Base-by-base conservation (phyloP, 768 basidiomycete species). In the Lyophyllum semitale region DNA sequence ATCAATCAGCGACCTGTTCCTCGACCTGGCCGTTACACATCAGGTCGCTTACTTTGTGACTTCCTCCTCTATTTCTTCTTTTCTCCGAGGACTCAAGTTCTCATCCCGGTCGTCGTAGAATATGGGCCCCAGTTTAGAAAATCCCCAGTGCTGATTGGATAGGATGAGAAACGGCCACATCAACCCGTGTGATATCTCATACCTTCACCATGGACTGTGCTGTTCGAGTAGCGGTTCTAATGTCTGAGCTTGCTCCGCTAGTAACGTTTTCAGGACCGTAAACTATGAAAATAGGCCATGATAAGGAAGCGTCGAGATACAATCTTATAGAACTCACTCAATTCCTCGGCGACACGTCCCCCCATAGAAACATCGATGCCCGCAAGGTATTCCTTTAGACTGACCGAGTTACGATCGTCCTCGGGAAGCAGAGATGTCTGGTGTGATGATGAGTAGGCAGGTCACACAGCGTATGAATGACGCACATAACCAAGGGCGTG, bases 361-460 rank as follows among this genome's bases (percentile, higher is more conserved):
- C 95, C 96, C 81, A 98, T 89, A 29, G 84, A 85, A 22, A 97
- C 95, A 70, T 97, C 96, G 62, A 98, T 93, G 59, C 78, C 76
- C 17, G 91, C 91, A 41, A 87, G 76, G 68, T 84, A 93, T 70
- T 95, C 86, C 58, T 83, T 89, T 40, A 80, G 74, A 35, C 83
- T 88, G 27, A 91, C 70, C 26, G 91, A 92, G 55, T 75, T 78
- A 56, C 85, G 81, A 70, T 95, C 93, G 56, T 86, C 79, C 63
- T 90, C 84, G 2, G 93, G 93, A 46, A 95, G 75, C 66, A 83
- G 79, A 41, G 88, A 83, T 17, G 93, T 95, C 91, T 87, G 43
- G 58, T 59, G 48, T 51, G 54, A 25, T 11, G 8, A n/a, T 50
- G 26, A 54, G 52, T 29, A 55, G 9, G 38, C 40, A 41, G 48